Evolutionary conservation across 2,329 filamentous ascomycete species (phyloP).

Genomic region (Xylaria arbuscula): DNA sequence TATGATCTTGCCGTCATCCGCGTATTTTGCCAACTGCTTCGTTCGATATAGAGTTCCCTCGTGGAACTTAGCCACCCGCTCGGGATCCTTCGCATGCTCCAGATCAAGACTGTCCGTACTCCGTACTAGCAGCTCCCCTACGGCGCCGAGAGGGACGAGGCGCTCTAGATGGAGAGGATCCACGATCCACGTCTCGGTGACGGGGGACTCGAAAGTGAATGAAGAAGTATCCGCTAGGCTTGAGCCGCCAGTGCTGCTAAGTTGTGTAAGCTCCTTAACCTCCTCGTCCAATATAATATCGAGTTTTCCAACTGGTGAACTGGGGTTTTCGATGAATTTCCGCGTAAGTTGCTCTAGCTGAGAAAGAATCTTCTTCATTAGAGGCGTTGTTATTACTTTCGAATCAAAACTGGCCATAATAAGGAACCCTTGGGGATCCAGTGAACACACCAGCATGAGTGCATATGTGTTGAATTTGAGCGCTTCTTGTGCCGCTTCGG

Average conservation of each 20-base stretch:
- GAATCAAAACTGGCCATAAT: constrained; percentile 75
- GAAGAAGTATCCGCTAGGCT: constrained; percentile 40
- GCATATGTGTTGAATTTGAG: constrained; percentile 70
- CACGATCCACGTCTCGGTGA: constrained; percentile 55
- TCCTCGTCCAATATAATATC: constrained; percentile 52
- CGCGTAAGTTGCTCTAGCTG: constrained; percentile 64
- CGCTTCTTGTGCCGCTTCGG: constrained; percentile 68
- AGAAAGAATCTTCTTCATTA: constrained; percentile 64
- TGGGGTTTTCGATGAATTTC: constrained; percentile 58
- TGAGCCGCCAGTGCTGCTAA: constrained; percentile 45
- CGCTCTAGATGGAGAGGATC: constrained; percentile 51
- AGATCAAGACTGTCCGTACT: constrained; percentile 45
- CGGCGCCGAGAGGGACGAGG: constrained; percentile 55
- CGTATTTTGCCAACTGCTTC: constrained; percentile 55
- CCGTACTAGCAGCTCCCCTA: constrained; percentile 59
- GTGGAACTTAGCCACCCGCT: constrained; percentile 46
- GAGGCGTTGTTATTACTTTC: constrained; percentile 62
- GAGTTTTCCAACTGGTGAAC: constrained; percentile 51
- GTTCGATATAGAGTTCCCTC: constrained; percentile 54
- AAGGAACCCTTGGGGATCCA: constrained; percentile 65
- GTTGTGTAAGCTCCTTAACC: constrained; percentile 46
- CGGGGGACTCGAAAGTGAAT: constrained; percentile 41
- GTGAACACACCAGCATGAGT: constrained; percentile 73
- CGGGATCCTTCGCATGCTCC: constrained; percentile 44
- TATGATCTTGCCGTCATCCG: constrained; percentile 47